These are phyloP conservation scores for Saccharum hybrid DNA, from an alignment of 202 grass and related monocot genomes.

Conservation along the genomic window DNA sequence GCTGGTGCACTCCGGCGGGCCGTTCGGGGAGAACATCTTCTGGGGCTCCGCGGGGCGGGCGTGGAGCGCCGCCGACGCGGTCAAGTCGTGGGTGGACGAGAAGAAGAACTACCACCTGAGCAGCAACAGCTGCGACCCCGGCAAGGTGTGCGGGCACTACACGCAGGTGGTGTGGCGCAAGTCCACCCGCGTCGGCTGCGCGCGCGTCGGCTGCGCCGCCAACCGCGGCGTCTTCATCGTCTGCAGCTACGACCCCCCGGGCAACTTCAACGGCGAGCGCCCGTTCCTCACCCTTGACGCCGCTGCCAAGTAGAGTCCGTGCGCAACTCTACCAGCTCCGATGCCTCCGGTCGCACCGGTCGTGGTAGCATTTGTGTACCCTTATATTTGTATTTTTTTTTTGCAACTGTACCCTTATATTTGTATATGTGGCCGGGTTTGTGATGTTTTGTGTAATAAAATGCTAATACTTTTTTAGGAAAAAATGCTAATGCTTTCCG, in stretches of 20 bases:
- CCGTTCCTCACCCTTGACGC: slow-evolving; percentile 44
- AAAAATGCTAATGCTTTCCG: no score
- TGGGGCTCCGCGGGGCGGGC: slow-evolving; percentile 32
- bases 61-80: slow-evolving; percentile 43
- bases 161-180: slow-evolving; percentile 62
- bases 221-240: slow-evolving; percentile 51
- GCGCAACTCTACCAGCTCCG: not conserved
- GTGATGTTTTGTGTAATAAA: no score
- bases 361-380: no score
- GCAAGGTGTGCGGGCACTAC: slow-evolving; percentile 51
- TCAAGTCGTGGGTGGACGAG: slow-evolving; percentile 47
- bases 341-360: not conserved
- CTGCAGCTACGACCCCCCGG: slow-evolving; percentile 54
- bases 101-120: slow-evolving; percentile 37
- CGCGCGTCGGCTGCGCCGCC: slow-evolving; percentile 47
- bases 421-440: no score
- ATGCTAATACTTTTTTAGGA: no score
- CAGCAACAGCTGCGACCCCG: slow-evolving; percentile 45
- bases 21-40: slow-evolving; percentile 61
- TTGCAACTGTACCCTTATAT: no score
- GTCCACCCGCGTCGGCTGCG: slow-evolving; percentile 48
- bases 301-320: not conserved
- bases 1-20: slow-evolving; percentile 55
- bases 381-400: no score
- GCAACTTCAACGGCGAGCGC: slow-evolving; percentile 45